Evolutionary conservation across 1,284 basidiomycete genomes (phyloP).

Genomic region (Cystobasidium pallidum): DNA sequence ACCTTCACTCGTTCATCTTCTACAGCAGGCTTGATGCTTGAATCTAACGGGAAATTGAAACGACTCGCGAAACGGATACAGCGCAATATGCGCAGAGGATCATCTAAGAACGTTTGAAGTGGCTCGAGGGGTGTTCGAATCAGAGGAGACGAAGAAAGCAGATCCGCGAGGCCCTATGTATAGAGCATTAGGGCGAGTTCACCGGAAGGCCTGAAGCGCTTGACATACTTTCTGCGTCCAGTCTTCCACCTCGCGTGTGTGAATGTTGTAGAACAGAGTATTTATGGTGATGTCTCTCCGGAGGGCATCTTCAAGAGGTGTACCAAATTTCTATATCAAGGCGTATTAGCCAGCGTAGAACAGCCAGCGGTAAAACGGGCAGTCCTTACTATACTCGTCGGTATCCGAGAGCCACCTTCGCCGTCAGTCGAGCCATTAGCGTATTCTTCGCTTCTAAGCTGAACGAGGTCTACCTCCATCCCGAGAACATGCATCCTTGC

Average conservation of each 20-base stretch:
- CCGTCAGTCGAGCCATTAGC: conserved; percentile 51
- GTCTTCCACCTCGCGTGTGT: conserved; percentile 86
- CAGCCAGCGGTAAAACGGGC: not conserved
- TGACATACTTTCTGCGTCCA: conserved; percentile 73
- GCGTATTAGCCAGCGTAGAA: not conserved
- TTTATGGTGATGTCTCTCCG: conserved; percentile 96
- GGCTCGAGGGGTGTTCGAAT: conserved; percentile 90
- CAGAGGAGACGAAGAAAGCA: conserved; percentile 66
- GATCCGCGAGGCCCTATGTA: conserved; percentile 86
- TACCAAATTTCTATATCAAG: conserved; percentile 78
- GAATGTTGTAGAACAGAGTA: conserved; percentile 93
- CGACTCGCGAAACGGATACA: conserved; percentile 90
- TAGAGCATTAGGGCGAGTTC: too few relatives aligned
- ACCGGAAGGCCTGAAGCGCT: too few relatives aligned
- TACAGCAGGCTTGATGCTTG: conserved; percentile 70
- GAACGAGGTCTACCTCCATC: conserved; percentile 90
- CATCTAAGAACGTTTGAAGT: conserved; percentile 86
- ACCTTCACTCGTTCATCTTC: conserved; percentile 73
- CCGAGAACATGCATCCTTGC: conserved; percentile 84
- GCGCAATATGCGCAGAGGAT: conserved; percentile 87
- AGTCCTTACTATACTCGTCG: conserved; percentile 68
- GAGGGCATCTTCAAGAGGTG: conserved; percentile 86
- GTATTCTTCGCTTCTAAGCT: conserved; percentile 90
- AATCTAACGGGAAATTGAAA: conserved; percentile 80
- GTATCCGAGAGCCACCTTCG: conserved; percentile 73